Percentiles rank a stretch among this genome's conserved stretches.
phyloP scores from a whole-genome alignment of 1,284 basidiomycete species.

The Volvariella surrecta region DNA sequence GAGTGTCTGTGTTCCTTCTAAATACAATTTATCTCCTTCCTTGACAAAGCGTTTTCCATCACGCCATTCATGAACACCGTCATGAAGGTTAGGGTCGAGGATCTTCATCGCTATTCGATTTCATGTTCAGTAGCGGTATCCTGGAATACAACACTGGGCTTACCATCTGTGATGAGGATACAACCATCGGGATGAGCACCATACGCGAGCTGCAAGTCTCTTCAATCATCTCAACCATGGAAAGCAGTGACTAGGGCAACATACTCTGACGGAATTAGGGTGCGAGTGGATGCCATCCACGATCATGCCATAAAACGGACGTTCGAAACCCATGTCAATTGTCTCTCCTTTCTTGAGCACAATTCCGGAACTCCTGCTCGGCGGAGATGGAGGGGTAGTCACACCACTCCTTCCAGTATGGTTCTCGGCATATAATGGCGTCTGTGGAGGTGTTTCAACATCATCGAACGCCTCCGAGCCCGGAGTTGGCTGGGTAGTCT shows the following conservation, averaged over 20 bases:
- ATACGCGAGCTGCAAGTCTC: conserved; percentile 61
- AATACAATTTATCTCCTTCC: conserved; percentile 71
- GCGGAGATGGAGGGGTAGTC: conserved; percentile 13
- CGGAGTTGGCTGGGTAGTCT: background rate
- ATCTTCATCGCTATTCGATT: conserved; percentile 65
- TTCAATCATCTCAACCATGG: background rate
- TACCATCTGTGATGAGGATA: conserved; percentile 84
- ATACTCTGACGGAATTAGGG: conserved; percentile 79
- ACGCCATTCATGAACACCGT: conserved; percentile 85
- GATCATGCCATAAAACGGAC: conserved; percentile 84
- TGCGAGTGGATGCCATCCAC: conserved; percentile 89
- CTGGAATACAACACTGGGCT: conserved; percentile 7
- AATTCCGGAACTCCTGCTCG: conserved; percentile 20
- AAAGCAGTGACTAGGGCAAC: conserved; percentile 14
- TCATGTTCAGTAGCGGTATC: background rate
- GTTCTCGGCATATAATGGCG: conserved; percentile 26
- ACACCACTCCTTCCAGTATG: conserved; percentile 13
- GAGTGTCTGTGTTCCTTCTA: conserved; percentile 81
- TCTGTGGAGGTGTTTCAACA: conserved; percentile 50
- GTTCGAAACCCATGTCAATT: conserved; percentile 43
- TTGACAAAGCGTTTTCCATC: conserved; percentile 74
- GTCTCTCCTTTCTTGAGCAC: conserved; percentile 30
- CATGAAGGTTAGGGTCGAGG: conserved; percentile 75
- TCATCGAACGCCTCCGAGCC: conserved; percentile 60
- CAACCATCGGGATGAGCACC: conserved; percentile 77